Evolutionary conservation across 371 early-diverging fungal species (phyloP).

Genomic region (Mucor mucedo): DNA sequence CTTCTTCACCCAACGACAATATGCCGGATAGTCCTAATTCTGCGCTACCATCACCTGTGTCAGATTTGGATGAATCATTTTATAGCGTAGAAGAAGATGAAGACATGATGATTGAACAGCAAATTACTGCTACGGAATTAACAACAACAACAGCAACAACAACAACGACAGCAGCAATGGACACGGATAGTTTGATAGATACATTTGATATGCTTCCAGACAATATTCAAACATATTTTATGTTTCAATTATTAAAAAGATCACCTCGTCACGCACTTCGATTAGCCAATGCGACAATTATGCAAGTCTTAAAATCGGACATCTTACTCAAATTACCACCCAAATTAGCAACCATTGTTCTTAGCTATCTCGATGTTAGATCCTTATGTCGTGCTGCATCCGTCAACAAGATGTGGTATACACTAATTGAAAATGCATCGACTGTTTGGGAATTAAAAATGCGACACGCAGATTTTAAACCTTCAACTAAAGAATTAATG

Average conservation of each 20-base stretch:
- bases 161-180: constrained; percentile 8
- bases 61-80: constrained; percentile 23
- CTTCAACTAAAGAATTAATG: constrained; percentile 3
- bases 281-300: constrained; percentile 79
- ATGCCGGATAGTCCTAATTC: constrained; percentile 40
- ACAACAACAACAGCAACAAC: constrained; percentile 3
- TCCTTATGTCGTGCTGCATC: constrained; percentile 83
- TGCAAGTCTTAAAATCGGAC: constrained; percentile 86
- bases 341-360: constrained; percentile 75
- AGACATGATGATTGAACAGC: background rate
- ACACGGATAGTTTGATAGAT: constrained; percentile 27
- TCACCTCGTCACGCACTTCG: constrained; percentile 71
- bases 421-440: constrained; percentile 77
- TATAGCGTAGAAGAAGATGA: constrained; percentile 5
- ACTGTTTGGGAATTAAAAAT: constrained; percentile 65
- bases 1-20: constrained; percentile 12
- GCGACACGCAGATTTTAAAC: constrained; percentile 52
- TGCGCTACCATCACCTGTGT: constrained; percentile 41
- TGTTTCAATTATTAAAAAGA: constrained; percentile 49
- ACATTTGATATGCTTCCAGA: constrained; percentile 42
- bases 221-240: constrained; percentile 39
- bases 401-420: constrained; percentile 80
- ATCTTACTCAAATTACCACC: constrained; percentile 81
- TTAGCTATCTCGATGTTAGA: constrained; percentile 78
- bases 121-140: constrained; percentile 2